Evolutionary conservation across 257 asterid genomes (phyloP).

Genomic region (Echites panduratus): DNA sequence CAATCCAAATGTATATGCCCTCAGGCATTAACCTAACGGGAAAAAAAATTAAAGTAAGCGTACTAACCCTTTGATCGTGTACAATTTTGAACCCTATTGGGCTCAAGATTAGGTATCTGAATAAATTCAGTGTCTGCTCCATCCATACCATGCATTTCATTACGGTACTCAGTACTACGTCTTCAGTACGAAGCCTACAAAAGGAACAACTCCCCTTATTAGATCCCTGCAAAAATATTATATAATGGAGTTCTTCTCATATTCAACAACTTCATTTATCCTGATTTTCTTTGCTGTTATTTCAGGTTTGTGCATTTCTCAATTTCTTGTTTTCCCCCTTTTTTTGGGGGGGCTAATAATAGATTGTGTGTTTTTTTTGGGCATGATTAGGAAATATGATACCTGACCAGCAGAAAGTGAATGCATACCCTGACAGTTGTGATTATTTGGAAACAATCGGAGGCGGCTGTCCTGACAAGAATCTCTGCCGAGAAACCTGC

Average conservation of each 20-base stretch:
- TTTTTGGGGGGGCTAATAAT: neutral
- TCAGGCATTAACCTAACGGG: too few species aligned
- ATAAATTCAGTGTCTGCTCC: too few species aligned
- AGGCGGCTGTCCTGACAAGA: constrained; percentile 22
- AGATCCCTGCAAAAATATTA: neutral
- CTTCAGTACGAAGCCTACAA: neutral
- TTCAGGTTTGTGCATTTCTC: neutral
- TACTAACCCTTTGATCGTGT: too few species aligned
- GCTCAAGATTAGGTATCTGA: too few species aligned
- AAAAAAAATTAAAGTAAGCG: too few species aligned
- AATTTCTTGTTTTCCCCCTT: neutral
- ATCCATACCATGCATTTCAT: neutral
- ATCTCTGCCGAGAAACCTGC: constrained; percentile 17
- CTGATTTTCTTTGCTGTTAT: neutral
- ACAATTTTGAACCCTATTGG: too few species aligned
- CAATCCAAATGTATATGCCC: neutral
- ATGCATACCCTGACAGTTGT: neutral
- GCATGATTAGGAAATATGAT: neutral
- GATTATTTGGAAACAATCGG: constrained; percentile 8
- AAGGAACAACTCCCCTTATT: neutral
- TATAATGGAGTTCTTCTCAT: constrained; percentile 1
- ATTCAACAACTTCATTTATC: neutral
- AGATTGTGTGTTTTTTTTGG: neutral
- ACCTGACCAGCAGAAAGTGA: neutral
- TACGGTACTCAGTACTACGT: neutral